Percentiles rank a stretch among this genome's conserved stretches.
These are phyloP conservation scores for Heliosperma pusillum DNA, from an alignment of 148 eudicot genomes.

Conservation along the genomic window DNA sequence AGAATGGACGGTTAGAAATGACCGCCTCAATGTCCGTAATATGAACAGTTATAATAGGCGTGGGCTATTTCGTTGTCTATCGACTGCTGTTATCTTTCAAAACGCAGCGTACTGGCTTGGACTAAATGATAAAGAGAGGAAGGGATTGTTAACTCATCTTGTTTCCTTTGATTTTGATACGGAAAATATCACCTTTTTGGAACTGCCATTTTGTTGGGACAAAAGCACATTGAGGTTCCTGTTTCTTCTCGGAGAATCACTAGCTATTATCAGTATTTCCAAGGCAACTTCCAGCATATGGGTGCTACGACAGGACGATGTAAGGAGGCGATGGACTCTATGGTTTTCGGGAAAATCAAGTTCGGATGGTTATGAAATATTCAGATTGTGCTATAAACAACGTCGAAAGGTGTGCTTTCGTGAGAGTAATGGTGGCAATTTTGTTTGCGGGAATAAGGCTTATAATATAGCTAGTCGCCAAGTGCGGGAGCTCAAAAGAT, in stretches of 20 bases:
- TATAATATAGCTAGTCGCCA: neutral
- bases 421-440: neutral
- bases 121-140: too few relatives aligned
- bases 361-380: too few relatives aligned
- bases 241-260: neutral
- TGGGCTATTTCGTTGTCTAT: too few relatives aligned
- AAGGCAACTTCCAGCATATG: neutral
- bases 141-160: neutral
- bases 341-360: neutral
- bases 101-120: conserved; percentile 3
- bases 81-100: neutral
- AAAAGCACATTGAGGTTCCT: neutral
- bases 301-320: neutral
- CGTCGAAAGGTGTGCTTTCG: neutral
- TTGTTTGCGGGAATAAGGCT: neutral
- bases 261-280: neutral
- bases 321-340: neutral
- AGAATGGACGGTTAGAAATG: neutral
- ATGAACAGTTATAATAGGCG: neutral
- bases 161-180: conserved; percentile 3
- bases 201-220: neutral
- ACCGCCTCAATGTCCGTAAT: neutral
- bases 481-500: neutral
- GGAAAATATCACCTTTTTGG: neutral
- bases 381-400: too few relatives aligned